These are phyloP conservation scores for Daldinia childiae DNA, from an alignment of 495 filamentous ascomycete species.

Conservation along the genomic window DNA sequence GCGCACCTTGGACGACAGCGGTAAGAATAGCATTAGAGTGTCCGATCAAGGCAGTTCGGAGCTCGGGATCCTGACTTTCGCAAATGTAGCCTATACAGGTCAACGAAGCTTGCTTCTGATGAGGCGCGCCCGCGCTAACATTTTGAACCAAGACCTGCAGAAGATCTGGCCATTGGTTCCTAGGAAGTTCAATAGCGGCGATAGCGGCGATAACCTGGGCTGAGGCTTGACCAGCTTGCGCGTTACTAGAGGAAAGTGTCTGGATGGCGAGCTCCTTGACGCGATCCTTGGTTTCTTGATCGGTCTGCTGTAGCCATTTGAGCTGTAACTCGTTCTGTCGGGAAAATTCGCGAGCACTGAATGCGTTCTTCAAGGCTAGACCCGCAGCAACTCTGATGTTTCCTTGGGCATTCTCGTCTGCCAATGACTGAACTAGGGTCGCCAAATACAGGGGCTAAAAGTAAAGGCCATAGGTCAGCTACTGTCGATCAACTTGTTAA, in stretches of 20 bases:
- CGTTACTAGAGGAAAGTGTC: conserved; percentile 79
- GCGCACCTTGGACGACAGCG: conserved; percentile 94
- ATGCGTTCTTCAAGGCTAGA: conserved; percentile 96
- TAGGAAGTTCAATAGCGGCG: conserved; percentile 91
- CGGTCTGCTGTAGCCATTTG: conserved; percentile 87
- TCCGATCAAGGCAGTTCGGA: conserved; percentile 78
- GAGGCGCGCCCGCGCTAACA: conserved; percentile 83
- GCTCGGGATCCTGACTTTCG: conserved; percentile 89
- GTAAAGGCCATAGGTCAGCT: conserved; percentile 28
- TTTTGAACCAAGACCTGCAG: conserved; percentile 89
- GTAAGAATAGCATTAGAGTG: conserved; percentile 98
- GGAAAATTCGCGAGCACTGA: conserved; percentile 87
- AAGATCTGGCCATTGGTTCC: conserved; percentile 94
- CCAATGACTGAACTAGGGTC: conserved; percentile 89
- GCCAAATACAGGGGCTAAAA: conserved; percentile 85
- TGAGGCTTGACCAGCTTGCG: conserved; percentile 84
- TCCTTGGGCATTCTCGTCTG: conserved; percentile 83
- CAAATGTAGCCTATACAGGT: conserved; percentile 97
- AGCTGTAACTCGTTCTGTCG: conserved; percentile 86
- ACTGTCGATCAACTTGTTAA: background rate
- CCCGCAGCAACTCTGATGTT: conserved; percentile 91
- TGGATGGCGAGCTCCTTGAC: conserved; percentile 89
- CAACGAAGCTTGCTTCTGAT: conserved; percentile 92
- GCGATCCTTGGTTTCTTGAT: conserved; percentile 77
- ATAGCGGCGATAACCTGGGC: conserved; percentile 96